Conservation (phyloP, 2,329 filamentous ascomycete genomes). For the Curvularia lunata region DNA sequence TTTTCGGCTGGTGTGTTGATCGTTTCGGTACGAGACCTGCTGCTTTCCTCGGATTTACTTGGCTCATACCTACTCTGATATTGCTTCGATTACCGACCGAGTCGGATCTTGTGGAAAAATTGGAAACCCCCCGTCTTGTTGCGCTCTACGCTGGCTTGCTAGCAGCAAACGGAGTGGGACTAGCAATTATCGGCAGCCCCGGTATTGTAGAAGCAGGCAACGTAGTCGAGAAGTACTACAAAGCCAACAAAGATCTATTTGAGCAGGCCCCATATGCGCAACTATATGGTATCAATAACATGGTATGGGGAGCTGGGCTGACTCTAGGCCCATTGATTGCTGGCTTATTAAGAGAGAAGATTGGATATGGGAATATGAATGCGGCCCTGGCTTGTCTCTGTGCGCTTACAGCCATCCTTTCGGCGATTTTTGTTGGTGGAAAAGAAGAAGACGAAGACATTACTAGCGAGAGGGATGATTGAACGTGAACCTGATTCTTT, state of each 20-base stretch:
- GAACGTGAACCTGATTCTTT: not conserved
- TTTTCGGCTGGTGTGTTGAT: constrained; percentile 58
- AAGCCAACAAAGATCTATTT: constrained; percentile 62
- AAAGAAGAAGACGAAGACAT: constrained; percentile 1
- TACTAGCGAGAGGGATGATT: not conserved
- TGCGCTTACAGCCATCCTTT: constrained; percentile 52
- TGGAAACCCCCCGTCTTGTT: constrained; percentile 43
- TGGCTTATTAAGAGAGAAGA: constrained; percentile 57
- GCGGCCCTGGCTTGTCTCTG: constrained; percentile 57
- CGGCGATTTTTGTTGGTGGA: constrained; percentile 54
- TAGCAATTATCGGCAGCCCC: constrained; percentile 61
- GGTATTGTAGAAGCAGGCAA: constrained; percentile 64
- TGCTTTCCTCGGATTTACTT: constrained; percentile 52
- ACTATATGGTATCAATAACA: constrained; percentile 68
- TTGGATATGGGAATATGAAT: constrained; percentile 67
- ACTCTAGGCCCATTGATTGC: constrained; percentile 65
- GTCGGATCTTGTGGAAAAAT: constrained; percentile 20
- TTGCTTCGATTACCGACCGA: constrained; percentile 52
- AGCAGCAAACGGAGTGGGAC: constrained; percentile 57
- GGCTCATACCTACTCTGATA: constrained; percentile 52
- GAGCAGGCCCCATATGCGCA: constrained; percentile 67
- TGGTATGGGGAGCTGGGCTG: constrained; percentile 66
- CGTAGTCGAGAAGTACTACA: constrained; percentile 62
- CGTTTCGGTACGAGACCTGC: constrained; percentile 53
- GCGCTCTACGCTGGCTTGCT: constrained; percentile 57